A percentile compares a stretch with the other conserved stretches of the same genome.
phyloP scores from a whole-genome alignment of 805 yeast species.

The Hanseniaspora occidentalis region DNA sequence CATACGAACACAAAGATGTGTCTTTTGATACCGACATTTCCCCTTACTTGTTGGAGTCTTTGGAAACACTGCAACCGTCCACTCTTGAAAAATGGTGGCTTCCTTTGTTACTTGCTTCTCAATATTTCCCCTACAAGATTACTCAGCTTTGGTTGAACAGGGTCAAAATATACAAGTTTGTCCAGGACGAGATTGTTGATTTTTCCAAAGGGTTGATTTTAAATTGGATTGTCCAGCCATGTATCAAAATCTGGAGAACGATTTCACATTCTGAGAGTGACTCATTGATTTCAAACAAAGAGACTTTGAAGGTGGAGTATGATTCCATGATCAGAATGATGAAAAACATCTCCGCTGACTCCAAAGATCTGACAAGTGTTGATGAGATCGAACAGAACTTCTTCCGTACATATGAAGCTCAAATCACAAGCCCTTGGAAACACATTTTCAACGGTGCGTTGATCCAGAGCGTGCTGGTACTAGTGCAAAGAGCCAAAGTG shows the following conservation, averaged over 20 bases:
- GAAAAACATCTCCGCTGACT: too few species aligned
- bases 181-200: slow-evolving; percentile 45
- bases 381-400: slow-evolving; percentile 52
- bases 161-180: slow-evolving; percentile 41
- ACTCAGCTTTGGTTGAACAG: slow-evolving; percentile 36
- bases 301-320: slow-evolving; percentile 66
- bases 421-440: slow-evolving; percentile 55
- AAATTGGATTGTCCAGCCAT: slow-evolving; percentile 78
- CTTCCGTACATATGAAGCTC: slow-evolving; percentile 69
- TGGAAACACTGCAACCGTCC: slow-evolving; percentile 27
- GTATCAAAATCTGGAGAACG: slow-evolving; percentile 57
- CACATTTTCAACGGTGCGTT: slow-evolving; percentile 55
- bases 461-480: slow-evolving; percentile 68
- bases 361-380: too few species aligned
- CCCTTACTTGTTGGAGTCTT: not conserved
- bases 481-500: slow-evolving; percentile 91
- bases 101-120: slow-evolving; percentile 25
- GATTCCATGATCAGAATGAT: slow-evolving; percentile 18
- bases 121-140: slow-evolving; percentile 44
- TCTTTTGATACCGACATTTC: too few species aligned
- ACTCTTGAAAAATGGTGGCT: slow-evolving; percentile 57
- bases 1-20: not conserved
- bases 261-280: slow-evolving; percentile 74
- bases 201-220: slow-evolving; percentile 53
- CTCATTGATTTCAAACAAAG: slow-evolving; percentile 65